Conservation (phyloP, 176 grass and related monocot species). For the Eleusine indica region DNA sequence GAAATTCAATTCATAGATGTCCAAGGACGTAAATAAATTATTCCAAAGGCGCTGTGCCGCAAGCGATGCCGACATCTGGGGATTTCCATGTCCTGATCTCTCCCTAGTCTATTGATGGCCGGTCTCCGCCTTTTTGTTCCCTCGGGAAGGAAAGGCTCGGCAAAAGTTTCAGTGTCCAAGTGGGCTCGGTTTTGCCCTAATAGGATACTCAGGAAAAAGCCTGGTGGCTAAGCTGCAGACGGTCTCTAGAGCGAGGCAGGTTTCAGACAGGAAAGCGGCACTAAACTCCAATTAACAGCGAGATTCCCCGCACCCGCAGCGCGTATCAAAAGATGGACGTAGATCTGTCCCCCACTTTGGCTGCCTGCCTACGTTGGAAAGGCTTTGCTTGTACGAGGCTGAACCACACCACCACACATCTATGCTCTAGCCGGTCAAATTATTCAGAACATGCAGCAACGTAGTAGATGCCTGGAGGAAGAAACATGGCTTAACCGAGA, state of each 20-base stretch:
- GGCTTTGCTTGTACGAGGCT: slow-evolving; percentile 52
- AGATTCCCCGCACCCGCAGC: slow-evolving; percentile 37
- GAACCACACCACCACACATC: slow-evolving; percentile 38
- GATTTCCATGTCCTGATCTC: slow-evolving; percentile 70
- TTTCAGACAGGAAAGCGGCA: slow-evolving; percentile 43
- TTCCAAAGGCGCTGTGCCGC: slow-evolving; percentile 45
- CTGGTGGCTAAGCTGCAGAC: slow-evolving; percentile 40
- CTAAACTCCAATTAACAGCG: slow-evolving; percentile 45
- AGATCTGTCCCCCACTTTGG: slow-evolving; percentile 51
- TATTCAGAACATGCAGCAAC: slow-evolving; percentile 37
- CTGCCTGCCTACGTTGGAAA: slow-evolving; percentile 45
- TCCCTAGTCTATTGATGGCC: slow-evolving; percentile 51
- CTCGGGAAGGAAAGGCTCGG: slow-evolving; percentile 54
- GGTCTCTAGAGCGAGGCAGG: slow-evolving; percentile 42
- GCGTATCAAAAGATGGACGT: slow-evolving; percentile 44
- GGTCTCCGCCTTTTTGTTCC: slow-evolving; percentile 69
- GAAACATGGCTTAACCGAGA: slow-evolving; percentile 44
- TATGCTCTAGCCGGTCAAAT: slow-evolving; percentile 34
- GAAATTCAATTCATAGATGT: slow-evolving; percentile 34
- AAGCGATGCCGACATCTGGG: slow-evolving; percentile 61
- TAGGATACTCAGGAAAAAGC: slow-evolving; percentile 47
- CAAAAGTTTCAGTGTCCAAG: slow-evolving; percentile 49
- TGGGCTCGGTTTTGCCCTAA: slow-evolving; percentile 54
- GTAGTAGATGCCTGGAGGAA: slow-evolving; percentile 42
- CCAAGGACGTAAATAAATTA: slow-evolving; percentile 30